Conservation (phyloP, 495 filamentous ascomycete species). For the Staphylotrichum longicolle region DNA sequence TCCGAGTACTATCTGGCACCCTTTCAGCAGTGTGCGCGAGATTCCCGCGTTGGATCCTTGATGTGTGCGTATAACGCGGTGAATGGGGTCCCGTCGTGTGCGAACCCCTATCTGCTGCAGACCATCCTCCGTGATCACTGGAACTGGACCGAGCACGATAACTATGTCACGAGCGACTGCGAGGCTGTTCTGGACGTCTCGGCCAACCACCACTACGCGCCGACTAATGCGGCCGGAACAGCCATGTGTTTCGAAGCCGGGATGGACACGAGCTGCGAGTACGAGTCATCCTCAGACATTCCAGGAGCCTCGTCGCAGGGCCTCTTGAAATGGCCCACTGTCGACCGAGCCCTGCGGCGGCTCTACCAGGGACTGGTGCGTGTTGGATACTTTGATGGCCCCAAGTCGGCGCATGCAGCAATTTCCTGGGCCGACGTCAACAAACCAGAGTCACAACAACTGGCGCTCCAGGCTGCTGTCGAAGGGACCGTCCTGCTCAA, state of each 20-base stretch:
- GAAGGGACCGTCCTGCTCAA: slow-evolving; percentile 43
- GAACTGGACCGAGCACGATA: slow-evolving; percentile 43
- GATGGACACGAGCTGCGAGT: slow-evolving; percentile 28
- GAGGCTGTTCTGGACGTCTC: slow-evolving; percentile 44
- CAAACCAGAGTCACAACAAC: slow-evolving; percentile 28
- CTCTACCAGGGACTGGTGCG: slow-evolving; percentile 48
- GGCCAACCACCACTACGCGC: slow-evolving; percentile 26
- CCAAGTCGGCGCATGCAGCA: slow-evolving; percentile 11
- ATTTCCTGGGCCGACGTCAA: slow-evolving; percentile 30
- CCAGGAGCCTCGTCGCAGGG: slow-evolving; percentile 24
- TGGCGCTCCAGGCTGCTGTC: slow-evolving; percentile 37
- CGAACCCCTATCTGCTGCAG: slow-evolving; percentile 41
- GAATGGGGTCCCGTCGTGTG: slow-evolving; percentile 48
- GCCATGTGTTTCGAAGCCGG: slow-evolving; percentile 27
- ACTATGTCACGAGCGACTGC: slow-evolving; percentile 48
- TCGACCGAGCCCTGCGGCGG: slow-evolving; percentile 27
- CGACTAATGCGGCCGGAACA: slow-evolving; percentile 27
- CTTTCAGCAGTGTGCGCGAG: slow-evolving; percentile 46
- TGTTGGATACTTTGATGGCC: slow-evolving; percentile 38
- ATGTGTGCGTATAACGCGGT: slow-evolving; percentile 52
- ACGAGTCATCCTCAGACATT: slow-evolving; percentile 23
- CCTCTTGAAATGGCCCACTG: slow-evolving; percentile 18
- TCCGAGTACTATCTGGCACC: slow-evolving; percentile 50
- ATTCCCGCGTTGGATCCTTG: slow-evolving; percentile 45
- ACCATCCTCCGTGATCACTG: slow-evolving; percentile 47